A percentile compares a stretch with the other conserved stretches of the same genome.
These are phyloP conservation scores for Trametes villosa DNA, from an alignment of 768 basidiomycete genomes.

Conservation along the genomic window DNA sequence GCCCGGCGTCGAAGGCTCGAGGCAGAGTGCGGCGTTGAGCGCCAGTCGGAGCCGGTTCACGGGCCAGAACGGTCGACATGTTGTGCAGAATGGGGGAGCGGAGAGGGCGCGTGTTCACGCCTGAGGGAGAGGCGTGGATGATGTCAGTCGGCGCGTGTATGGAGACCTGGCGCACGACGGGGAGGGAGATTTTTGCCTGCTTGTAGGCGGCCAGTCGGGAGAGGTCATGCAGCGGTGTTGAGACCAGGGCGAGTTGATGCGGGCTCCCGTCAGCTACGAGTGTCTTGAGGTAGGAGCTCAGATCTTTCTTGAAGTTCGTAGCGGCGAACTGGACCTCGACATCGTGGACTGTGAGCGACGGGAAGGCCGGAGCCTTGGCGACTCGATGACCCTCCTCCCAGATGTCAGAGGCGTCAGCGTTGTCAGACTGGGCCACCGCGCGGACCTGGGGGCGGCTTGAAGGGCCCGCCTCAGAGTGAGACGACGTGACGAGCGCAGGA, in stretches of 20 bases:
- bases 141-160: background rate
- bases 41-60: background rate
- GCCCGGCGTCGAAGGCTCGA: background rate
- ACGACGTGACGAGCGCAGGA: background rate
- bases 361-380: background rate
- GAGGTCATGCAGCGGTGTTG: background rate
- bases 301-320: background rate
- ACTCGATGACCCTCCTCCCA: background rate
- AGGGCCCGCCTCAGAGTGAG: background rate
- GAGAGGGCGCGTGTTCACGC: background rate
- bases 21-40: background rate
- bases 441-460: too few species aligned
- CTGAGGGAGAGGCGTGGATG: slow-evolving; percentile 4
- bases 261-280: background rate
- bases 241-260: background rate
- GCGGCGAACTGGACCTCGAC: background rate
- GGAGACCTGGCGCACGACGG: background rate
- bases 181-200: slow-evolving; percentile 3
- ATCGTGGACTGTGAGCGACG: background rate
- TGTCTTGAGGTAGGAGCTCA: background rate
- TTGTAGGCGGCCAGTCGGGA: slow-evolving; percentile 2
- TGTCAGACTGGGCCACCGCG: too few species aligned
- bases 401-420: background rate
- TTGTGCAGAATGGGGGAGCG: background rate
- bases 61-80: slow-evolving; percentile 6